These are phyloP conservation scores for Candida khao-thaluensis DNA, from an alignment of 805 yeast species.

Conservation along the genomic window DNA sequence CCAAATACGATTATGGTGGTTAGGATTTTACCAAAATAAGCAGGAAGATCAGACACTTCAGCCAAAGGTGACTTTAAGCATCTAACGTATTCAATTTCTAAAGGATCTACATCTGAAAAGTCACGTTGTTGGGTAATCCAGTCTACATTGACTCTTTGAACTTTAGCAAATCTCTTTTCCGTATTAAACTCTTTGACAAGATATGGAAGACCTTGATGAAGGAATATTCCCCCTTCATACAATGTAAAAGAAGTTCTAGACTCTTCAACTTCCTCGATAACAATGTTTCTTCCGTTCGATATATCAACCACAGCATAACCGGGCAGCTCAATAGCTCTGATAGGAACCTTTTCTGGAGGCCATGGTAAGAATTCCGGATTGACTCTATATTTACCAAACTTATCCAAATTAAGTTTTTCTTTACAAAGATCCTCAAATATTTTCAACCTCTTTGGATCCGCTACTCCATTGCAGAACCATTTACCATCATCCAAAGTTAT, in stretches of 20 bases:
- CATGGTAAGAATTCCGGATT: slow-evolving; percentile 64
- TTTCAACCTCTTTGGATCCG: slow-evolving; percentile 9
- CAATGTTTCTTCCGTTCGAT: slow-evolving; percentile 69
- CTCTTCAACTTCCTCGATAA: slow-evolving; percentile 87
- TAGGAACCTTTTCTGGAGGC: slow-evolving; percentile 74
- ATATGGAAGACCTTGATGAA: slow-evolving; percentile 92
- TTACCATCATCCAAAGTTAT: slow-evolving; percentile 52
- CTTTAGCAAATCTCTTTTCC: slow-evolving; percentile 78
- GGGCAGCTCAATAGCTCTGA: slow-evolving; percentile 81
- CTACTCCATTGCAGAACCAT: slow-evolving; percentile 44
- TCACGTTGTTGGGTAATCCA: slow-evolving; percentile 94
- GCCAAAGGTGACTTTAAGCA: slow-evolving; percentile 38
- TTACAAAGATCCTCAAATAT: slow-evolving; percentile 32
- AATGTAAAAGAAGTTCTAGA: slow-evolving; percentile 86
- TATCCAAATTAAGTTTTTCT: slow-evolving; percentile 36
- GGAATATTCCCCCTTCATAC: slow-evolving; percentile 88
- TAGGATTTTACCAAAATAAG: slow-evolving; percentile 71
- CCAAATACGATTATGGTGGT: slow-evolving; percentile 86
- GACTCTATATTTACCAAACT: slow-evolving; percentile 30
- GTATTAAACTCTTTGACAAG: slow-evolving; percentile 80
- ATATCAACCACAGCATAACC: slow-evolving; percentile 87
- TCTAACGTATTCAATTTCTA: slow-evolving; percentile 62
- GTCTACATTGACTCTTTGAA: slow-evolving; percentile 85
- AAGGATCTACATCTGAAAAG: slow-evolving; percentile 89
- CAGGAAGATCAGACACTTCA: slow-evolving; percentile 46